A percentile compares a stretch with the other conserved stretches of the same genome.
Conservation (phyloP, 1,284 basidiomycete genomes). For the Heterobasidion annosum region DNA sequence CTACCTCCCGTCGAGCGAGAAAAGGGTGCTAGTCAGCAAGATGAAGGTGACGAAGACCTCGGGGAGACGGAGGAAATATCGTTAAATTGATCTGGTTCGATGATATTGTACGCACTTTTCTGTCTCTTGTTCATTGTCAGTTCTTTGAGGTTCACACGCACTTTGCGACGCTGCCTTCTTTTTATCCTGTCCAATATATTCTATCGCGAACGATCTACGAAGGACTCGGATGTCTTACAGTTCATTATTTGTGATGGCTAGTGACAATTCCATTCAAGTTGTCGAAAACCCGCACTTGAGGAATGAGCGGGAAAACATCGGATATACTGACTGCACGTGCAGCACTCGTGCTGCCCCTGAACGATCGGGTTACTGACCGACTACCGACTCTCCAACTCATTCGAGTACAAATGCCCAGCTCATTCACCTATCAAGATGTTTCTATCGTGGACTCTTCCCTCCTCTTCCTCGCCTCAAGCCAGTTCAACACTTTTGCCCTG, state of each 20-base stretch:
- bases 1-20: constrained; percentile 73
- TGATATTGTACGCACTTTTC: no score
- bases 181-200: no score
- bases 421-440: neutral
- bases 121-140: neutral
- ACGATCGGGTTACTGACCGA: neutral
- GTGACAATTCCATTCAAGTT: no score
- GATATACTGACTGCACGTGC: neutral
- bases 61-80: constrained; percentile 67
- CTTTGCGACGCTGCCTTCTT: no score
- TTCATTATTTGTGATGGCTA: no score
- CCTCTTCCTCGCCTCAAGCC: no score
- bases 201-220: no score
- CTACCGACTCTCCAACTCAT: neutral
- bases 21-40: constrained; percentile 25
- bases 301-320: constrained; percentile 5
- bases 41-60: constrained; percentile 57
- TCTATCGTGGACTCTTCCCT: no score
- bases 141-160: neutral
- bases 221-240: no score
- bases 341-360: neutral
- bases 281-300: neutral
- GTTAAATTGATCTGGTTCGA: constrained; percentile 21
- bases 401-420: neutral
- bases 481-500: no score